Evolutionary conservation across 192 early-diverging fungal species (phyloP), one percentile per base, ranked within the genome.

Genomic region (Coemansia sp.): DNA sequence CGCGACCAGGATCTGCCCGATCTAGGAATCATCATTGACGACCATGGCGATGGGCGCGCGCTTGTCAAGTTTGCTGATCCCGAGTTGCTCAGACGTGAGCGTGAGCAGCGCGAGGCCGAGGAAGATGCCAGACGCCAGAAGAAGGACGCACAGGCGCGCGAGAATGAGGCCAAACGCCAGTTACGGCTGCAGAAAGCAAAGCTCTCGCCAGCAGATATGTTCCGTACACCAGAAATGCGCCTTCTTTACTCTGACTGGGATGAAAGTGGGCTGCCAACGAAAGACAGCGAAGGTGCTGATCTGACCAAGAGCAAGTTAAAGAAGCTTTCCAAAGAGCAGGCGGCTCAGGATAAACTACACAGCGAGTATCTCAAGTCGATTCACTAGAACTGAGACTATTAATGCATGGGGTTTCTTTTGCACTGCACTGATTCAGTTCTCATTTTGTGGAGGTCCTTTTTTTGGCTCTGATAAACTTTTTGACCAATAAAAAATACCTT

Each of bases 21-120:
- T 48, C 79, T 97, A n/a, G 94, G 94, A 25, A 91, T 99, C 12
- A 86, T 90, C 2, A 84, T 99, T 63, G 97, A 97, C 70, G 97
- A 99, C 81, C 92, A 93, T 64, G 97, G 95, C 62, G 94, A 94
- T 75, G 95, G 95, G 37, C 90, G 87, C 62, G 95, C 97, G 1
- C 84, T 98, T 67, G 90, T 97, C 75, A 99, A 97, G 79, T 81
- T 98, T 64, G 90, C 93, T 12, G 90, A 92, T 65, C 87, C 88
- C 11, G 86, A 89, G 54, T 89, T 89, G 78, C 59, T 89, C 37
- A 85, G 84, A 10, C 84, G 87, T 74, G 85, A 82, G 39, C 88
- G 89, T 39, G 91, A 92, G 56, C 83, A 76, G 40, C 92, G 83
- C 55, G 85, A 94, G 81, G 63, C 86, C 5, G 81, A 86, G 39